phyloP scores from a whole-genome alignment of 2,329 filamentous ascomycete species.

The Colletotrichum sp. region DNA sequence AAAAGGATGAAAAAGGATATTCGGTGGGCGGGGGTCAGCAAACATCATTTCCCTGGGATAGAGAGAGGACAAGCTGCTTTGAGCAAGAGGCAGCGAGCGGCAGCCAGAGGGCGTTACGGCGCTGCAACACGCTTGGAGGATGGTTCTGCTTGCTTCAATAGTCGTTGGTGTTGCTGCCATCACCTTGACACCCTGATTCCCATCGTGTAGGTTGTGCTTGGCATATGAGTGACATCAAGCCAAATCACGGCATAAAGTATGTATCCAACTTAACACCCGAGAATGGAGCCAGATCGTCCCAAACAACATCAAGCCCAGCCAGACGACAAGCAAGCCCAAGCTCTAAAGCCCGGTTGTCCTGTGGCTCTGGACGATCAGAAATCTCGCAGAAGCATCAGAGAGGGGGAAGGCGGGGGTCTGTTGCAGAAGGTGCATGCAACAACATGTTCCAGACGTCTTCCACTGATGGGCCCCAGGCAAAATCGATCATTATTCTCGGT shows the following conservation, averaged over 20 bases:
- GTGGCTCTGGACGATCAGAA: neutral
- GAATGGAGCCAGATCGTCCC: neutral
- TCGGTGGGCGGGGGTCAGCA: constrained; percentile 12
- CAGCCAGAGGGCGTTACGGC: neutral
- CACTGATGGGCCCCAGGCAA: neutral
- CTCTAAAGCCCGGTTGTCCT: neutral
- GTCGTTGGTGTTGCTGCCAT: neutral
- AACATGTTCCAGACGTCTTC: constrained; percentile 18
- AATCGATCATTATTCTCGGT: constrained; percentile 3
- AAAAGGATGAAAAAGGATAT: constrained; percentile 1
- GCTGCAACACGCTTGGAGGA: neutral
- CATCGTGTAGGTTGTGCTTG: neutral
- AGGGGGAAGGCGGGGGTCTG: neutral
- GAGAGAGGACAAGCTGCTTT: neutral
- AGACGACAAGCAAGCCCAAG: neutral
- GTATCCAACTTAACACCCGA: neutral
- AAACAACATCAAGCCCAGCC: neutral
- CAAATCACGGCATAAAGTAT: neutral
- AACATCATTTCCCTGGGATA: constrained; percentile 17
- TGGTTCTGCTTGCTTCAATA: neutral
- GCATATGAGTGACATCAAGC: neutral
- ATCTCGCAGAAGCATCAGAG: neutral
- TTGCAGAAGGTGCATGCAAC: neutral
- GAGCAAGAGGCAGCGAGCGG: neutral
- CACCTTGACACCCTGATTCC: neutral